Evolutionary conservation across 2,329 filamentous ascomycete genomes (phyloP), one percentile per base, ranked within the genome.

Genomic region (Penicillium decumbens): DNA sequence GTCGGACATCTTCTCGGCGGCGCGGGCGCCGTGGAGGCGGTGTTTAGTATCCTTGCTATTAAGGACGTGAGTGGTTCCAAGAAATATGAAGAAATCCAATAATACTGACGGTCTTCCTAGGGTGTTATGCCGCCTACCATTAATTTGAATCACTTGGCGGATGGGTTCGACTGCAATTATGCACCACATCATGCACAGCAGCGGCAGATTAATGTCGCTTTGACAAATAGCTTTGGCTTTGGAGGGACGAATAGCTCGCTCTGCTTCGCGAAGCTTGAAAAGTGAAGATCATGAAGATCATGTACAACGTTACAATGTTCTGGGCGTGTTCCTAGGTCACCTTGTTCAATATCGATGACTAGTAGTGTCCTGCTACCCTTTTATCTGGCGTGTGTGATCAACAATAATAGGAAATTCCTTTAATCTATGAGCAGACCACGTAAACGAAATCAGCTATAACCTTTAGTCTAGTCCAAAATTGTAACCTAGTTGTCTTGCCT

Each of bases 171-270:
- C 55, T 95, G 92, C 74, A 96, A 97, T 65, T 92, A 96, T 68
- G 84, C 95, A 3, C 82, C 90, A 0, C 76, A 83, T 3, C 65
- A 75, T 40, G 79, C 89, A 0, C 91, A 96, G 69, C 70, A 86
- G 45, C 84, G 82, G 57, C 66, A 76, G 2, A 81, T 97, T 9
- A 74, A 82, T 49, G 85, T 92, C 20, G 88, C 88, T 4, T 62
- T 98, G 50, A 93, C 89, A 3, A 98, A 98, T 65, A 97, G 92
- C 67, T 98, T 98, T 72, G 93, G 93, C 0, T 98, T 98, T 73
- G 93, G 93, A 9, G 93, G 93, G 13, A 97, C 92, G 1, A 98
- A 98, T 73, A 91, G 92, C 37, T 90, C 84, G 46, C 74, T 98
- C 32, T 90, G 90, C 45, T 92, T 97, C 62, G 60, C 66, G 4